Base-by-base conservation (phyloP, 73 alveolate species). In the Paramecium octaurelia region DNA sequence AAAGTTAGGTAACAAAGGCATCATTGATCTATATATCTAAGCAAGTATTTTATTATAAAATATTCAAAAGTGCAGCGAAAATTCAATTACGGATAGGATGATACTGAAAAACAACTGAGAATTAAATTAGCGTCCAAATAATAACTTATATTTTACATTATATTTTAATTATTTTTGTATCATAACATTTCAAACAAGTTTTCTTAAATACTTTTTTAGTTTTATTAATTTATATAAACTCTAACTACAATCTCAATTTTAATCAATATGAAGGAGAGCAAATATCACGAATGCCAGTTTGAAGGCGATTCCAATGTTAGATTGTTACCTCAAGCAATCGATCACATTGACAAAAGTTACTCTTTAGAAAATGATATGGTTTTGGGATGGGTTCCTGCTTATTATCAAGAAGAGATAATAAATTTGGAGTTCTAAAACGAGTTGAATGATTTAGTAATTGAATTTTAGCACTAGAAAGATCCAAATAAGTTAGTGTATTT, bases 281-380 rank as follows among this genome's bases (percentile, higher is more conserved):
- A 54, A 18, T 23, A 7, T 18, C 21, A 7, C 3, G 69, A 54
- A 54, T 54, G n/a, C 34, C 7, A 18, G 14, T 20, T 54, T 18
- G 69, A 54, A 54, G 69, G 21, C 5, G 31, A 54, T 54, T 54
- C 69, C 6, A 54, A 54, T 18, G 21, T 4, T 16, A 54, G 69
- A 54, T 18, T 18, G 21, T 54, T 91, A 6, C 95, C 95, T 76
- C 4, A 35, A 48, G 64, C 95, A 21, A 73, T 54, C 27, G 54
- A 92, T 27, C 38, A 64, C 18, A 92, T 80, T 23, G 77, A 68
- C 5, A 68, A 89, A 60, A 96, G 96, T 8, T 91, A 92, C 58
- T 96, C 98, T 3, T 75, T 96, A 20, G 93, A 85, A 29, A 94
- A 96, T 36, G 98, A 96, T 43, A 94, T 95, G 97, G 83, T 95